Percentiles rank a stretch among this genome's conserved stretches.
Evolutionary conservation across 1,284 basidiomycete species (phyloP).

Genomic region (Waitea zeae): DNA sequence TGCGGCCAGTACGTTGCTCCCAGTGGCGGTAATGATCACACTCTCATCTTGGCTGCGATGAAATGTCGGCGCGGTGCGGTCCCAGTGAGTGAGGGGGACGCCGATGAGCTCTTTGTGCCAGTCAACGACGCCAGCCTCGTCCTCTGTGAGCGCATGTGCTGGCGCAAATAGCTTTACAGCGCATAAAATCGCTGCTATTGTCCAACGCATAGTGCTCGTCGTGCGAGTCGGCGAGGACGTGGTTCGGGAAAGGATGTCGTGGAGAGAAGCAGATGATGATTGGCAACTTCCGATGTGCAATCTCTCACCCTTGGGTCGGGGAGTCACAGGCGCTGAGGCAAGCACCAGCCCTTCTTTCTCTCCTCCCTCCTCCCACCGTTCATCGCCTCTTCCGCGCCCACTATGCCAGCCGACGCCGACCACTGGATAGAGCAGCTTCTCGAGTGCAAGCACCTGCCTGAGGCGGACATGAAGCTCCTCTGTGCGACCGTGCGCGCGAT

Average conservation of each 20-base stretch:
- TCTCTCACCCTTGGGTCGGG: no score
- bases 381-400: neutral
- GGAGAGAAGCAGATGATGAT: no score
- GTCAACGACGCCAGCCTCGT: conserved; percentile 71
- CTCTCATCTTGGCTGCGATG: conserved; percentile 19
- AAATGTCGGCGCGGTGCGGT: conserved; percentile 36
- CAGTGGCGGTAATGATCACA: conserved; percentile 53
- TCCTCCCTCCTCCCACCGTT: conserved; percentile 6
- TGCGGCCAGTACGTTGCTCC: conserved; percentile 66
- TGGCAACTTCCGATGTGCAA: no score
- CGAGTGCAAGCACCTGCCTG: conserved; percentile 76
- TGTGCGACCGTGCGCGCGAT: conserved; percentile 76
- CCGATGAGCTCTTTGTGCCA: conserved; percentile 73
- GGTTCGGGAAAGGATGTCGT: no score
- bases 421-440: conserved; percentile 68
- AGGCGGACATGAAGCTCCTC: conserved; percentile 80
- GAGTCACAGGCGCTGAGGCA: no score
- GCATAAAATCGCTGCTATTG: no score
- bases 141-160: conserved; percentile 36
- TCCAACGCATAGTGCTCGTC: no score
- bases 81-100: conserved; percentile 34
- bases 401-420: conserved; percentile 34
- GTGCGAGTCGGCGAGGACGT: no score
- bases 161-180: no score
- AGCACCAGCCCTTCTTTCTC: no score